Conservation (phyloP, 1,284 basidiomycete species). For the Sanguinoderma infundibulare region DNA sequence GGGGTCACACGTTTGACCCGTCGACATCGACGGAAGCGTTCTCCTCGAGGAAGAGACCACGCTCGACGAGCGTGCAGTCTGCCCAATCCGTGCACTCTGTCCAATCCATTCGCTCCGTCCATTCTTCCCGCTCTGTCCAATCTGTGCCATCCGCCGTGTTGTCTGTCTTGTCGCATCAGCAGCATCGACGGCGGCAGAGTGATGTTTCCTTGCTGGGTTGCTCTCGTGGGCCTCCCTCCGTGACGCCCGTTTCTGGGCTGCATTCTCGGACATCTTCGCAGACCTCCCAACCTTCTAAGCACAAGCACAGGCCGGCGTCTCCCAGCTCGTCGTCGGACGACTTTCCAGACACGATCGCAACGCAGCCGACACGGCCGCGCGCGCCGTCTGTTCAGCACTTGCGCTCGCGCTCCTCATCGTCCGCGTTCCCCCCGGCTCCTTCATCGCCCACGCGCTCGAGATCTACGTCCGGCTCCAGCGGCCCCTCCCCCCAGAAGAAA, state of each 20-base stretch:
- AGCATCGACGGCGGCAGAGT: constrained; percentile 3
- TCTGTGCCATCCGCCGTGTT: no score
- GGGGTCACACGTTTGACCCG: constrained; percentile 9
- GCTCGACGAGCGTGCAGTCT: constrained; percentile 19
- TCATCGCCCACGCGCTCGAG: constrained; percentile 1
- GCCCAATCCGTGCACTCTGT: constrained; percentile 1
- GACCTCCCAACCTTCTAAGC: constrained; percentile 9
- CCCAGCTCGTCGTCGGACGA: constrained; percentile 4
- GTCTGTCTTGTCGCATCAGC: constrained; percentile 1
- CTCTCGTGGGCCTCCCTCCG: neutral
- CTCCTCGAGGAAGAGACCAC: constrained; percentile 15
- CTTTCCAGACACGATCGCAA: neutral
- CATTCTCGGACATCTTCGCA: constrained; percentile 14
- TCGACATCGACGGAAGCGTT: neutral
- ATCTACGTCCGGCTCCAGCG: neutral
- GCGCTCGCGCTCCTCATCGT: neutral
- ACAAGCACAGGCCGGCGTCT: constrained; percentile 1
- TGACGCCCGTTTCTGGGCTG: neutral
- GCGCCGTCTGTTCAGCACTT: neutral
- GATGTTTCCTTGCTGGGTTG: constrained; percentile 4
- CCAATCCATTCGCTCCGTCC: no score
- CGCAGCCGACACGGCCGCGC: neutral
- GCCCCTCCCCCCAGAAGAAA: constrained; percentile 29
- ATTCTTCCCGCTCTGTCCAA: no score
- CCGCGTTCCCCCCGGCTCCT: neutral